Base-by-base conservation (phyloP, 192 early-diverging fungal genomes). In the Backusella luteola region DNA sequence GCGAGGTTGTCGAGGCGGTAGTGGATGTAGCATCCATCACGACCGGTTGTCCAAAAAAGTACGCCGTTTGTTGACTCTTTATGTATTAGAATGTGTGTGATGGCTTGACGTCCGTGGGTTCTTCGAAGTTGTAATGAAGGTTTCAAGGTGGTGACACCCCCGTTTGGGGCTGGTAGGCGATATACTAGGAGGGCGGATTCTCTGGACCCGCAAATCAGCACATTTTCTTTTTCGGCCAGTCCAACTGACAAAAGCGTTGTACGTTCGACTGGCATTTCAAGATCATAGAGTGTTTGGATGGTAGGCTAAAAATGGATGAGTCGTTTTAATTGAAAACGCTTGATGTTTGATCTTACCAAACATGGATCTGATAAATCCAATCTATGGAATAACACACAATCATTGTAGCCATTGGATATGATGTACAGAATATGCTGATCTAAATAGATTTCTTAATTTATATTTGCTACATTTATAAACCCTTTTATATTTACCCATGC, bases 11-110 rank as follows among this genome's bases (percentile, higher is more conserved):
- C 26, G 1, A 90, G 76, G 1, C 85, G 80, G 68, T 88, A 88
- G 23, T 88, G 84, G 6, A 77, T 84, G 73, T 87, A 93, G 19
- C 83, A 80, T 3, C 92, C 92, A 78, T 93, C 91, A 12, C 92
- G 84, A 2, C 92, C 92, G 9, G 89, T 87, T 3, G 88, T 89
- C 67, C 84, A 88, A 15, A 93, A 84, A 6, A 76, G 73, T 29
- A 91, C 76, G 17, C 39, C 68, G 11, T 63, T 14, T 21, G n/a
- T 5, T 0, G 56, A 29, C 32, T 32, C 32, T 70, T 41, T 69
- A 34, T 67, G 63, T 71, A 74, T n/a, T 29, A 49, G 68, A 0
- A 91, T 76, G 6, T 77, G 83, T 2, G 85, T 90, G 2, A 91
- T 82, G 3, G 86, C 73, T 73, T 91, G 85, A 21, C 75, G 73